Evolutionary conservation across 1,284 basidiomycete species (phyloP).

Genomic region (Ganoderma lingzhi): DNA sequence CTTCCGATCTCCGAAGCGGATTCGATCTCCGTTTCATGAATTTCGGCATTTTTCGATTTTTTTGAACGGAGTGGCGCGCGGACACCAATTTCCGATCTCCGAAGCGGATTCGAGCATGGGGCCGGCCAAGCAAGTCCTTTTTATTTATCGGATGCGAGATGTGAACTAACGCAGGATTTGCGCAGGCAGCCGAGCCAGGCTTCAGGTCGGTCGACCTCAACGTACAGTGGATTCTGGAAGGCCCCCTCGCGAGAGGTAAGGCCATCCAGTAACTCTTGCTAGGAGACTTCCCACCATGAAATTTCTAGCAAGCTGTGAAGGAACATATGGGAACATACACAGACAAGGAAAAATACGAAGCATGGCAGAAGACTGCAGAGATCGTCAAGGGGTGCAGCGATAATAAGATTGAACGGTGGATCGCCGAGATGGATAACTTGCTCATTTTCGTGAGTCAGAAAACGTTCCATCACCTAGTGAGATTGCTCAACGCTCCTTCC

Average conservation of each 20-base stretch:
- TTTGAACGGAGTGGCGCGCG: too few species aligned
- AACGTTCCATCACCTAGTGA: too few species aligned
- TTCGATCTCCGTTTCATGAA: too few species aligned
- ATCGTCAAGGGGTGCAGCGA: slow-evolving; percentile 17
- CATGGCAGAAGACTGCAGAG: neutral
- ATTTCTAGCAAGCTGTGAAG: neutral
- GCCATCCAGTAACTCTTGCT: neutral
- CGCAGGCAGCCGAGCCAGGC: neutral
- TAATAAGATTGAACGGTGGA: slow-evolving; percentile 19
- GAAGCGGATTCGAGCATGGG: neutral
- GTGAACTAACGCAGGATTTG: neutral
- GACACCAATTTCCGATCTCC: too few species aligned
- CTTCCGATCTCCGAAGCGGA: too few species aligned
- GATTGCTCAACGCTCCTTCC: neutral
- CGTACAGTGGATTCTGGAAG: neutral
- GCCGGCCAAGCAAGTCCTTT: neutral
- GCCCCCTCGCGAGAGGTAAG: neutral
- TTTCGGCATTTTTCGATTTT: too few species aligned
- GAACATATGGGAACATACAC: neutral
- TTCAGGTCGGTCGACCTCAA: neutral
- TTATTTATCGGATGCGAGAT: neutral
- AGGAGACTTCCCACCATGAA: neutral
- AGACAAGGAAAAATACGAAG: neutral
- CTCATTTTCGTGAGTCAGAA: slow-evolving; percentile 22
- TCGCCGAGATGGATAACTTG: slow-evolving; percentile 22